Percentiles rank a stretch among this genome's conserved stretches.
Conservation (phyloP, 2,329 filamentous ascomycete species). For the Hyphodiscus sp. region DNA sequence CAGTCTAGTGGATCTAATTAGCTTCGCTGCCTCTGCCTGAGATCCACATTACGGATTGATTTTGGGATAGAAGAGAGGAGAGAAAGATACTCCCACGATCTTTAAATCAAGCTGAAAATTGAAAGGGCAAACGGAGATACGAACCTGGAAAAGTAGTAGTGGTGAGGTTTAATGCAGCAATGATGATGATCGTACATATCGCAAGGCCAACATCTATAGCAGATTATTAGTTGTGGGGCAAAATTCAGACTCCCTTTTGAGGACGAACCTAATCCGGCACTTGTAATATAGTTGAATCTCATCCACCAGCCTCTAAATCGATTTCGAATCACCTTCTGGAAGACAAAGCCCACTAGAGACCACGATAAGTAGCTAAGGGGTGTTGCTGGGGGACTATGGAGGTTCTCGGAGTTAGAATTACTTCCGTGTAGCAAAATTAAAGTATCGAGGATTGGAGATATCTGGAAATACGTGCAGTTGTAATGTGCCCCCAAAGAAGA, state of each 20-base stretch:
- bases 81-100: no score
- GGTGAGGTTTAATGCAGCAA: conserved; percentile 60
- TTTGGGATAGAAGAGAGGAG: no score
- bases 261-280: not conserved
- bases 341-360: conserved; percentile 57
- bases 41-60: no score
- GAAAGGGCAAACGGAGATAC: no score
- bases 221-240: conserved; percentile 59
- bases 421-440: no score
- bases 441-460: no score
- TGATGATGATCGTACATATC: conserved; percentile 61
- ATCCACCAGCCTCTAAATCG: conserved; percentile 68
- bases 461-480: not conserved
- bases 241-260: not conserved
- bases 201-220: conserved; percentile 63
- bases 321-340: conserved; percentile 62
- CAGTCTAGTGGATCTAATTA: conserved; percentile 38
- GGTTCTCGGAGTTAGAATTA: no score
- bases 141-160: conserved; percentile 43
- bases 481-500: conserved; percentile 7
- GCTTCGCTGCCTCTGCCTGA: no score
- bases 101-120: no score
- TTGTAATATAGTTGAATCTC: conserved; percentile 50
- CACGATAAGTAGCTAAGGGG: conserved; percentile 65
- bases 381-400: conserved; percentile 52